Evolutionary conservation across 1,284 basidiomycete species (phyloP), one percentile per base, ranked within the genome.

Genomic region (Cryptococcus amylolentus): DNA sequence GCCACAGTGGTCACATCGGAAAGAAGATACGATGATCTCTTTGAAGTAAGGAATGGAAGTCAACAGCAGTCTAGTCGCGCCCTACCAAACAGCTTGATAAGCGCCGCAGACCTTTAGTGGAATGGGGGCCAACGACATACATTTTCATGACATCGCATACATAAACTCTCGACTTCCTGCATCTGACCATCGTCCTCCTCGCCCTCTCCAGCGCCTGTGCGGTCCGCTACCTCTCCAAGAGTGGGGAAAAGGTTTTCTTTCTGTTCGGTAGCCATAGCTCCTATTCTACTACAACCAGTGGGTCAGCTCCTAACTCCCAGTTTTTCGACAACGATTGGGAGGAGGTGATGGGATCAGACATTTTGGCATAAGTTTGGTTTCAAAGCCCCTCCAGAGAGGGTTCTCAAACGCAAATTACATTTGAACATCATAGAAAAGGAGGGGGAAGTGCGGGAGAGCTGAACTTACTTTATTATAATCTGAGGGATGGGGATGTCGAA

Each of bases 41-140:
- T 86, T 83, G 80, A 98, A 98, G 80, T 89, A 98, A 0, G 96
- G 96, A 57, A 99, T 98, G 18, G 88, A 87, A 2, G 95, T 98
- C 55, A 98, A 82, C 63, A 99, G 84, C 71, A 99, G 80, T 49
- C 93, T 82, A 0, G 96, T 98, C n/a, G 81, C 81, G 37, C 96
- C 96, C 88, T 96, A 65, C 27, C 42, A 46, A 6, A 46, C 14
- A 9, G 18, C 31, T 23, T 46, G 44, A 20, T 23, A 18, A 46
- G 44, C 44, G 14, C 41, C 20, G 47, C 26, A n/a, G n/a, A 55
- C 35, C 18, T 44, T 10, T 18, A 39, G 35, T 20, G 45, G 14
- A 31, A 40, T 47, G 8, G 18, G 28, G 6, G 2, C 27, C 26
- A 38, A 40, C n/a, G 48, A 69, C 85, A 69, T 61, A 88, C 91